Percentiles rank a stretch among this genome's conserved stretches.
Conservation (phyloP, 306 rosid genomes). For the Cicer yamashitae region DNA sequence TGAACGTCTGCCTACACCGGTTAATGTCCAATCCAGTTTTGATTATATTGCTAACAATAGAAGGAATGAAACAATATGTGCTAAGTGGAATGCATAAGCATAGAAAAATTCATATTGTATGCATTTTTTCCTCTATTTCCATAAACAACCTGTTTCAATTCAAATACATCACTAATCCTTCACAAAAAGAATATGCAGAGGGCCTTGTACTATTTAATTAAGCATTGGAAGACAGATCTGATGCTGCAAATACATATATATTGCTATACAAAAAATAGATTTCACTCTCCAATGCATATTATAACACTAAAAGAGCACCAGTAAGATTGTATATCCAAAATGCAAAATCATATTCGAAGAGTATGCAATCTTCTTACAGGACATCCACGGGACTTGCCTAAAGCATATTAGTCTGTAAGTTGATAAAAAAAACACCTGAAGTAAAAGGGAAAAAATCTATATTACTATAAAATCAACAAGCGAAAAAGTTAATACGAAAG, state of each 20-base stretch:
- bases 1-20: too few species aligned
- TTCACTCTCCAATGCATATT: slow-evolving; percentile 7
- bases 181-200: not conserved
- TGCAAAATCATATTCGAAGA: not conserved
- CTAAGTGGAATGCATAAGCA: too few species aligned
- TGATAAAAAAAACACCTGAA: slow-evolving; percentile 47
- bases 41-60: too few species aligned
- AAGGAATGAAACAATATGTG: too few species aligned
- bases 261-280: slow-evolving; percentile 30
- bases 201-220: not conserved
- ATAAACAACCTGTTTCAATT: too few species aligned
- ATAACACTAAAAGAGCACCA: not conserved
- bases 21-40: too few species aligned
- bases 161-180: too few species aligned
- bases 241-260: slow-evolving; percentile 5
- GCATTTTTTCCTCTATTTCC: too few species aligned
- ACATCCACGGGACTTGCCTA: slow-evolving; percentile 30
- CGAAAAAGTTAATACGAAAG: not conserved
- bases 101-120: too few species aligned
- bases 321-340: slow-evolving; percentile 18
- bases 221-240: not conserved
- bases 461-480: not conserved
- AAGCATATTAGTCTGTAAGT: slow-evolving; percentile 18
- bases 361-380: slow-evolving; percentile 1
- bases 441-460: not conserved